Evolutionary conservation across 2,329 filamentous ascomycete genomes (phyloP), one percentile per base, ranked within the genome.

Genomic region (Aplosporella prunicola): DNA sequence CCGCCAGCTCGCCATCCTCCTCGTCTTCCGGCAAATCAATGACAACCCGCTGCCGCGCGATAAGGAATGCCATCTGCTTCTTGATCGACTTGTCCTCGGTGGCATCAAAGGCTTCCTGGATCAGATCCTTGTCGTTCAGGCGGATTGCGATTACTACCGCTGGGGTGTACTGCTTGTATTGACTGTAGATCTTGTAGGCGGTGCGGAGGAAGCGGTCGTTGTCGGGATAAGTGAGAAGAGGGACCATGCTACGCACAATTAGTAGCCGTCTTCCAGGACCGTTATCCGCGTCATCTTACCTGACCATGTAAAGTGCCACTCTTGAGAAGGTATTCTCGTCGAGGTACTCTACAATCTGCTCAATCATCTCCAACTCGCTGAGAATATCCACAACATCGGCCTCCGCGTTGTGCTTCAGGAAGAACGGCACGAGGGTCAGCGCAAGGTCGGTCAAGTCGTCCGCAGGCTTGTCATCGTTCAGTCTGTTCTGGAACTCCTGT

Each of bases 231-330:
- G 91, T 95, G 59, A 98, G 78, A 14, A 98, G 76, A 56, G 91
- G 93, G 49, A 98, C 91, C 84, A 96, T 96, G 69, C 86, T 68
- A 36, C 11, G 20, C 13, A 13, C 18, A 31, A 43, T 57, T 41
- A 61, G 51, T n/a, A n/a, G n/a, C n/a, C n/a, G n/a, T n/a, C n/a
- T n/a, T n/a, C n/a, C n/a, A n/a, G n/a, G n/a, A n/a, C n/a, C n/a
- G n/a, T n/a, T n/a, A 39, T 17, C n/a, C n/a, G n/a, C n/a, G 10
- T n/a, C 22, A 30, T n/a, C 56, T 44, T 53, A 63, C 60, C 60
- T 93, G 51, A 93, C 86, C 81, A 98, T 94, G 67, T 98, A 98
- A 49, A 98, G 67, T 58, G 91, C 96, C 39, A 95, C 91, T 54
- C 91, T 73, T 35, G 82, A 71, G 59, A 93, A 98, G 17, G 88